Conservation (phyloP, 2,329 filamentous ascomycete species). For the Diplodia sapinea region DNA sequence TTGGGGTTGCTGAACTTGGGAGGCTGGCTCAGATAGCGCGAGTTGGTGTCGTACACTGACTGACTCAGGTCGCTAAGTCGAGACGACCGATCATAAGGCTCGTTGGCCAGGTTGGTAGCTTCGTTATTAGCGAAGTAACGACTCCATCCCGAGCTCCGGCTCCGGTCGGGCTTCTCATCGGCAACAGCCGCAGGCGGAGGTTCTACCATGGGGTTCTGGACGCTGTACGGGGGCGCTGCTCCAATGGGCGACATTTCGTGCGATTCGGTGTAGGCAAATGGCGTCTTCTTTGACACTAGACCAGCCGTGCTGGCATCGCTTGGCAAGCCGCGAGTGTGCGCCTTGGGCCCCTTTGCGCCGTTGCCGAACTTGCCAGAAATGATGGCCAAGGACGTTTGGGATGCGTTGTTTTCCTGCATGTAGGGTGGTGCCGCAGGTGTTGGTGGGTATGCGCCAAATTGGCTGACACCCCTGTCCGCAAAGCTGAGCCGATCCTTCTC, state of each 20-base stretch:
- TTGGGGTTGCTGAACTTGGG: slow-evolving; percentile 54
- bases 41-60: slow-evolving; percentile 63
- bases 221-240: slow-evolving; percentile 38
- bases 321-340: slow-evolving; percentile 52
- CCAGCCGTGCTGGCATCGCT: slow-evolving; percentile 67
- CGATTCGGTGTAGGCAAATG: slow-evolving; percentile 49
- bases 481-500: slow-evolving; percentile 57
- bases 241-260: slow-evolving; percentile 54
- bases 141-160: slow-evolving; percentile 74
- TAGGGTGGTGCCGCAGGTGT: slow-evolving; percentile 32
- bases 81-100: slow-evolving; percentile 60
- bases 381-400: slow-evolving; percentile 53
- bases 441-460: slow-evolving; percentile 34
- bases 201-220: slow-evolving; percentile 40
- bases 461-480: slow-evolving; percentile 52
- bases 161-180: slow-evolving; percentile 36
- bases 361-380: slow-evolving; percentile 62
- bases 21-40: slow-evolving; percentile 59
- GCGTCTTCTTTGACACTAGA: slow-evolving; percentile 61
- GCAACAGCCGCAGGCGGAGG: slow-evolving; percentile 33
- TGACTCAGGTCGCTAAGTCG: slow-evolving; percentile 49
- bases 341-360: slow-evolving; percentile 34
- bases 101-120: slow-evolving; percentile 60
- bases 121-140: slow-evolving; percentile 78
- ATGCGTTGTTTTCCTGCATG: slow-evolving; percentile 42